Evolutionary conservation across 2,329 filamentous ascomycete species (phyloP).

Genomic region (Colletotrichum cereale): DNA sequence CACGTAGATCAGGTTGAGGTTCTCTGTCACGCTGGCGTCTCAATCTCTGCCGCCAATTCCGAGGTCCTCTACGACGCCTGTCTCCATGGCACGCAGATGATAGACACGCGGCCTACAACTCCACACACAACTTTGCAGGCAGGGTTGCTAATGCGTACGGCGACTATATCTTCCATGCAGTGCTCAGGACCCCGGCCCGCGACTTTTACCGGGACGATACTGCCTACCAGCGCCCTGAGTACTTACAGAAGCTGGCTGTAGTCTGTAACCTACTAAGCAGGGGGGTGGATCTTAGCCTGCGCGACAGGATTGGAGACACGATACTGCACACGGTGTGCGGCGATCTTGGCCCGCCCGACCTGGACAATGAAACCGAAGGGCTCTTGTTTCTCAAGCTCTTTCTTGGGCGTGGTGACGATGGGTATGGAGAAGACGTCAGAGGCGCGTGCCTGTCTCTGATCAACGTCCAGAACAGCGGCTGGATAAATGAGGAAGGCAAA

Average conservation of each 20-base stretch:
- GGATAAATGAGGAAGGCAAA: conserved; percentile 1
- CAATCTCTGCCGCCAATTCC: background rate
- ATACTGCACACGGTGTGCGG: background rate
- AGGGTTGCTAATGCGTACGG: background rate
- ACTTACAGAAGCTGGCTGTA: background rate
- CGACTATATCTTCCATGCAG: conserved; percentile 1
- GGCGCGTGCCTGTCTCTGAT: background rate
- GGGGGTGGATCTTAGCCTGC: background rate
- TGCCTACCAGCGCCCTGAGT: background rate
- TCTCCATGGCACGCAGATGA: background rate
- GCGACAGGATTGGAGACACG: background rate
- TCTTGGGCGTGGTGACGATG: background rate
- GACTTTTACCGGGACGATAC: background rate
- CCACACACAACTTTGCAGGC: background rate
- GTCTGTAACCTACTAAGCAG: background rate
- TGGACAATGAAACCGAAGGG: background rate
- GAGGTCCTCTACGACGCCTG: background rate
- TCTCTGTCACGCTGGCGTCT: background rate
- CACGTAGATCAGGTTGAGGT: background rate
- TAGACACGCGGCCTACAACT: background rate
- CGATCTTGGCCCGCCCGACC: background rate
- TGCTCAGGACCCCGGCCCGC: background rate
- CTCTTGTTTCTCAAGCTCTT: background rate
- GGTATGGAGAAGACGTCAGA: background rate
- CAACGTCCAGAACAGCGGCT: background rate